Percentiles rank a stretch among this genome's conserved stretches.
Evolutionary conservation across 371 early-diverging fungal genomes (phyloP).

Genomic region (Mucor velutinosus): DNA sequence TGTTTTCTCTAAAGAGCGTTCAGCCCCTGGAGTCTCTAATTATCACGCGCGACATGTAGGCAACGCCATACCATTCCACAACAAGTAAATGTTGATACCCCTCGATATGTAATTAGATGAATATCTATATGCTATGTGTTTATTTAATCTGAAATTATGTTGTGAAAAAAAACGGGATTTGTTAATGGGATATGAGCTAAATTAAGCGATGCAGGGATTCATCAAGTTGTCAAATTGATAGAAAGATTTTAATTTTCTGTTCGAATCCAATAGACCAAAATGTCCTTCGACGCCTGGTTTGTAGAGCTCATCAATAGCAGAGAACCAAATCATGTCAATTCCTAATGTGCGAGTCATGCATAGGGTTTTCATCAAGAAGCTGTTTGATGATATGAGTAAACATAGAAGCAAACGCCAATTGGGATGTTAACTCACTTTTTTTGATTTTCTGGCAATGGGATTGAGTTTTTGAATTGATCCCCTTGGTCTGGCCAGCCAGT

Average conservation of each 20-base stretch:
- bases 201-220: constrained; percentile 4
- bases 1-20: too few relatives aligned
- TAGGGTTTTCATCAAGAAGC: constrained; percentile 32
- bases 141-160: background rate
- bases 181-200: background rate
- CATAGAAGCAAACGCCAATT: background rate
- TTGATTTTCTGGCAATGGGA: constrained; percentile 52
- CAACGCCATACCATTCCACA: background rate
- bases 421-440: constrained; percentile 26
- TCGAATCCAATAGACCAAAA: constrained; percentile 50
- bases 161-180: background rate
- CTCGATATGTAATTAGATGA: background rate
- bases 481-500: constrained; percentile 69
- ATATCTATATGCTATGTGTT: background rate
- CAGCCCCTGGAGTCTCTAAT: too few relatives aligned
- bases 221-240: background rate
- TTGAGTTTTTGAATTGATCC: constrained; percentile 37
- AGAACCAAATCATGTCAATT: constrained; percentile 61
- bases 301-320: constrained; percentile 64
- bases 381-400: background rate
- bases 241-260: constrained; percentile 9
- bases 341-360: constrained; percentile 49
- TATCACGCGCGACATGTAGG: background rate
- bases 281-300: constrained; percentile 56
- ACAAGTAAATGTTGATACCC: background rate